Percentiles rank a stretch among this genome's conserved stretches.
These are phyloP conservation scores for Primulina huaijiensis DNA, from an alignment of 257 asterid species.

Conservation along the genomic window DNA sequence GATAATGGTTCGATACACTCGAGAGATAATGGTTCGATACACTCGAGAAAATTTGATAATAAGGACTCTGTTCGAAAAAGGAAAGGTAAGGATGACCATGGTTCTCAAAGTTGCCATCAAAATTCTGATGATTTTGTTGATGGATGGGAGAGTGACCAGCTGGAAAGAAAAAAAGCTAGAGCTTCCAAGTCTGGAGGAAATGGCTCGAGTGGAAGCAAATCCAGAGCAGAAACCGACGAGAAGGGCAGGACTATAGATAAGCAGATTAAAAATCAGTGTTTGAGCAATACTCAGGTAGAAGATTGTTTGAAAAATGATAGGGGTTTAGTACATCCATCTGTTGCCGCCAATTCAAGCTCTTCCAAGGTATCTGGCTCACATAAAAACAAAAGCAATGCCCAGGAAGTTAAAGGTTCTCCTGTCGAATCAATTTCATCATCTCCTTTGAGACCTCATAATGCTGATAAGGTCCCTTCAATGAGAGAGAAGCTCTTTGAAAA, in stretches of 20 bases:
- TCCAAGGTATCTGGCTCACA: conserved; percentile 93
- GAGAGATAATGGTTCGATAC: conserved; percentile 43
- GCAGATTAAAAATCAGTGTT: conserved; percentile 35
- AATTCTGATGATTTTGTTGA: conserved; percentile 41
- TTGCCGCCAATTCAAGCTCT: conserved; percentile 93
- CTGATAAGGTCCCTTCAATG: conserved; percentile 43
- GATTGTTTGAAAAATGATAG: conserved; percentile 59
- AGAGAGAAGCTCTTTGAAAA: conserved; percentile 40
- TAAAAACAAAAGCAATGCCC: conserved; percentile 56
- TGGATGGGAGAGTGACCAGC: conserved; percentile 46
- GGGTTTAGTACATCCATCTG: conserved; percentile 56
- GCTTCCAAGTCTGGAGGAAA: conserved; percentile 63
- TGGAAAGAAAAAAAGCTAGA: conserved; percentile 76
- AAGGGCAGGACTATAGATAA: conserved; percentile 43
- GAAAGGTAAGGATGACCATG: conserved; percentile 43
- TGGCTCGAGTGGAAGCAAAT: conserved; percentile 47
- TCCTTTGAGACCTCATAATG: conserved; percentile 54
- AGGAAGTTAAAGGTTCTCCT: conserved; percentile 81
- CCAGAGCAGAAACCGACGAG: conserved; percentile 36
- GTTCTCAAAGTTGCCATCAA: conserved; percentile 35
- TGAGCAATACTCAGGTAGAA: conserved; percentile 36
- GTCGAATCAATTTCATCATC: conserved; percentile 98
- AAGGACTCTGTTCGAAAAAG: conserved; percentile 56
- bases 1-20: conserved; percentile 43
- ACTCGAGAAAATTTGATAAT: conserved; percentile 39